A percentile compares a stretch with the other conserved stretches of the same genome.
Conservation (phyloP, 2,329 filamentous ascomycete genomes). For the Plectosphaerella sp. region DNA sequence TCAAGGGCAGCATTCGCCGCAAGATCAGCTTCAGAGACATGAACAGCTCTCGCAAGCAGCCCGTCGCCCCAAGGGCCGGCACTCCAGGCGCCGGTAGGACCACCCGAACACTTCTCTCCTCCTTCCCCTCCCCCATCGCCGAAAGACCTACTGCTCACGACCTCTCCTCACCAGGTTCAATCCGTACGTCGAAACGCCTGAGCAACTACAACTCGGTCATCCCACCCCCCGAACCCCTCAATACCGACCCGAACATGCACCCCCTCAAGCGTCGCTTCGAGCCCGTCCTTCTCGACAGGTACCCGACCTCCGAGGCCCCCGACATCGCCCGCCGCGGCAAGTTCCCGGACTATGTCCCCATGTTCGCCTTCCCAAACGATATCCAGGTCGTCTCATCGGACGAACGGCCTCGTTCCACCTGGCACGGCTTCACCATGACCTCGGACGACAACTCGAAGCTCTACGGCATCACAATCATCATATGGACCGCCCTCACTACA, state of each 20-base stretch:
- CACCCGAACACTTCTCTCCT: constrained; percentile 7
- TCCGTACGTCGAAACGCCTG: constrained; percentile 78
- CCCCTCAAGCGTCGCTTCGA: constrained; percentile 91
- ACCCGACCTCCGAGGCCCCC: constrained; percentile 76
- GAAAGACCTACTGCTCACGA: constrained; percentile 6
- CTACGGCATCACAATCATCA: constrained; percentile 84
- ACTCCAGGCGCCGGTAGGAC: constrained; percentile 11
- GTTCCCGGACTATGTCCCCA: constrained; percentile 96
- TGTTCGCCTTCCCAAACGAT: constrained; percentile 99
- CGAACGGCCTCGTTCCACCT: constrained; percentile 89
- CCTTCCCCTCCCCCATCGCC: constrained; percentile 12
- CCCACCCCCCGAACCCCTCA: constrained; percentile 84
- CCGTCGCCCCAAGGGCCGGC: constrained; percentile 44
- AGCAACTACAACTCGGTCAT: constrained; percentile 99
- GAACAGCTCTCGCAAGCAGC: constrained; percentile 88
- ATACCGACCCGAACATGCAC: constrained; percentile 89
- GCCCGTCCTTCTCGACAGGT: constrained; percentile 90
- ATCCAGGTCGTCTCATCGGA: constrained; percentile 96
- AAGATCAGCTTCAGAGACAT: constrained; percentile 92
- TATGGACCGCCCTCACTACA: constrained; percentile 85
- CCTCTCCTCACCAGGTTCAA: constrained; percentile 39
- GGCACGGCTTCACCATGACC: constrained; percentile 99
- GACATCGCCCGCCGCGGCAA: constrained; percentile 74
- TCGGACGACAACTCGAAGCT: constrained; percentile 86
- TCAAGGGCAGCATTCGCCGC: constrained; percentile 82